Evolutionary conservation across 306 rosid genomes (phyloP), one percentile per base, ranked within the genome.

Genomic region (Rosa chinensis): DNA sequence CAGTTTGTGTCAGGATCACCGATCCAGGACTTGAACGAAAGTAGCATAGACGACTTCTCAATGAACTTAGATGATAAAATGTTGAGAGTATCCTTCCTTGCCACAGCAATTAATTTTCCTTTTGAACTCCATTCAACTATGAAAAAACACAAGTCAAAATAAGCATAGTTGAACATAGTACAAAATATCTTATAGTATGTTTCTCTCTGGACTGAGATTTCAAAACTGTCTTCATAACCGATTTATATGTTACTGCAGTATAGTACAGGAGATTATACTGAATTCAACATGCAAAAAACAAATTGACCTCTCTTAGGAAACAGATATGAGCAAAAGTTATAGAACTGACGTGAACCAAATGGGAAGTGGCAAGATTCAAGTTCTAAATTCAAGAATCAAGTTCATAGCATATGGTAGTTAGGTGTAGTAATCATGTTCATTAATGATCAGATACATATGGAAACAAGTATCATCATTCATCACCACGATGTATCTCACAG

Each of bases 101-200:
- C 98, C 73, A 91, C 93, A 12, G 92, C 97, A 83, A 94, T 75
- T 83, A 82, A 86, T 82, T 77, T 86, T 37, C 98, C 95, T 53
- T 88, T 82, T 48, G 76, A 43, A 50, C 90, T 91, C 93, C 97
- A 94, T 72, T 90, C 98, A 78, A 92, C 97, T 94, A 69, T 28
- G 67, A 66, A 68, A 81, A 85, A 75, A 72, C 23, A 70, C 55
- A 81, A 21, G 67, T 66, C 45, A 75, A 79, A 82, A 81, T 32
- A 42, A 70, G 76, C 68, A 72, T 64, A 40, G 66, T 32, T 74
- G 53, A 35, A 37, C 52, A 70, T 10, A 7, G 67, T 62, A 37
- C 3, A 58, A 5, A 17, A 73, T 8, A 47, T 44, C 23, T 66
- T 3, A 48, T 10, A 32, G 23, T 20, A 44, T 35, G 10, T 21